Evolutionary conservation across 1,139 yeast genomes (phyloP).

Genomic region (Chernovozyma aurita): DNA sequence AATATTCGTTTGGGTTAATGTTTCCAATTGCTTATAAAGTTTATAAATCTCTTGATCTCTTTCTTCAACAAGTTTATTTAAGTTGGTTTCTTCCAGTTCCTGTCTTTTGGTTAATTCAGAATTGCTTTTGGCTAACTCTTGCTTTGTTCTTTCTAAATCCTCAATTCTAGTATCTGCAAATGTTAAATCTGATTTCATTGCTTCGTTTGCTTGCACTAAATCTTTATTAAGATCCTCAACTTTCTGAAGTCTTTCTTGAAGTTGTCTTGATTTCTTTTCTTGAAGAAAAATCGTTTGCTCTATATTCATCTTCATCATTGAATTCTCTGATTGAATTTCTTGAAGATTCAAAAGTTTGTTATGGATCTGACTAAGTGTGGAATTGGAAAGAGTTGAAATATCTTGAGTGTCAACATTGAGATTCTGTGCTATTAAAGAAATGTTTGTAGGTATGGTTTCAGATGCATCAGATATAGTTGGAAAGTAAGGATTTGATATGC

Average conservation of each 20-base stretch:
- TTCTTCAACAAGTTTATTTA: constrained; percentile 36
- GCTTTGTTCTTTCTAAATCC: constrained; percentile 11
- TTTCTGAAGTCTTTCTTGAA: constrained; percentile 23
- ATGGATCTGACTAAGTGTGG: constrained; percentile 19
- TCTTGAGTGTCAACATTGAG: constrained; percentile 26
- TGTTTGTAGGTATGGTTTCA: constrained; percentile 2
- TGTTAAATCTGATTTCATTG: constrained; percentile 20
- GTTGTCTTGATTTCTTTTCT: constrained; percentile 15
- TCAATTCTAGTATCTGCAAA: constrained; percentile 8
- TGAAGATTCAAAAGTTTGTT: constrained; percentile 45
- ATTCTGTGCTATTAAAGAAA: constrained; percentile 20
- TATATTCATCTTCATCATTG: constrained; percentile 46
- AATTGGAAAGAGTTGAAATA: constrained; percentile 13
- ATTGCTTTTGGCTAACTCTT: constrained; percentile 14
- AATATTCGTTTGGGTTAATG: constrained; percentile 45
- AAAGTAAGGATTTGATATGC: not conserved
- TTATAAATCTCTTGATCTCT: constrained; percentile 42
- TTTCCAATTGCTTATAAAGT: constrained; percentile 50
- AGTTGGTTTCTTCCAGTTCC: constrained; percentile 12
- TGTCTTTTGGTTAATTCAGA: constrained; percentile 18
- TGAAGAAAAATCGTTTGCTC: constrained; percentile 47
- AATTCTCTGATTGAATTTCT: constrained; percentile 46
- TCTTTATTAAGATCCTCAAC: constrained; percentile 23
- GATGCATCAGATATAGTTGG: not conserved
- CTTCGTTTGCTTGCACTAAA: constrained; percentile 23